phyloP scores from a whole-genome alignment of 1,284 basidiomycete genomes.

The Rhodotorula sp. region DNA sequence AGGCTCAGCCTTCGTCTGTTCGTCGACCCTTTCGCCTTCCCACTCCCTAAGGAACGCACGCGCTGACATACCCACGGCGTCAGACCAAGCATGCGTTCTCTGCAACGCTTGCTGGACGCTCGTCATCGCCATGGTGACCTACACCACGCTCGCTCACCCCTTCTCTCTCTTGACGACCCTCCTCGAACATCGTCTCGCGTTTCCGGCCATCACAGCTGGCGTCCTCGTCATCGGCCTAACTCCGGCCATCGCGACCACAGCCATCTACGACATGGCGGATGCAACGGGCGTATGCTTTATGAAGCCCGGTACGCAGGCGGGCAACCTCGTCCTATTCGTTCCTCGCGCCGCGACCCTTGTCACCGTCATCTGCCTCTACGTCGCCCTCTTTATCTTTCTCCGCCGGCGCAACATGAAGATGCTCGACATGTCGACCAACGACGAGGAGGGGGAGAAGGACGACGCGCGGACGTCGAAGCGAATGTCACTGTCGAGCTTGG shows the following conservation, averaged over 20 bases:
- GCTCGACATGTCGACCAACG: slow-evolving; percentile 10
- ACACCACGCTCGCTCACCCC: slow-evolving; percentile 24
- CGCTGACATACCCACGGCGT: background rate
- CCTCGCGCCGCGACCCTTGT: slow-evolving; percentile 22
- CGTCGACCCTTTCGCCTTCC: background rate
- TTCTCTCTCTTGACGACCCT: slow-evolving; percentile 8
- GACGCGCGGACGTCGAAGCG: slow-evolving; percentile 1
- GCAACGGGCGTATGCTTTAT: slow-evolving; percentile 27
- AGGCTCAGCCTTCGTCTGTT: slow-evolving; percentile 22
- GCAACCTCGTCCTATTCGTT: slow-evolving; percentile 26
- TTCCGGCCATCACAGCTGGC: slow-evolving; percentile 1
- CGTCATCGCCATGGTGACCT: slow-evolving; percentile 26
- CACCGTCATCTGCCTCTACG: slow-evolving; percentile 24
- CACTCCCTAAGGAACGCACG: no score
- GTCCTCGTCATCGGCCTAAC: slow-evolving; percentile 11
- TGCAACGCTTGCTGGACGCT: slow-evolving; percentile 27
- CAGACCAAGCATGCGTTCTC: slow-evolving; percentile 28
- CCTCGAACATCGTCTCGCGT: slow-evolving; percentile 19
- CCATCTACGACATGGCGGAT: slow-evolving; percentile 16
- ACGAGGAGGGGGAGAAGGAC: background rate
- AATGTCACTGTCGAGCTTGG: slow-evolving; percentile 5
- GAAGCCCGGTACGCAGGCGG: background rate
- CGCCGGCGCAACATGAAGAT: slow-evolving; percentile 20
- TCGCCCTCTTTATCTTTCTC: slow-evolving; percentile 28
- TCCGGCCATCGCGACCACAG: slow-evolving; percentile 8